These are phyloP conservation scores for Dioscorea cayenensis DNA, from an alignment of 116 monocot genomes.

Conservation along the genomic window DNA sequence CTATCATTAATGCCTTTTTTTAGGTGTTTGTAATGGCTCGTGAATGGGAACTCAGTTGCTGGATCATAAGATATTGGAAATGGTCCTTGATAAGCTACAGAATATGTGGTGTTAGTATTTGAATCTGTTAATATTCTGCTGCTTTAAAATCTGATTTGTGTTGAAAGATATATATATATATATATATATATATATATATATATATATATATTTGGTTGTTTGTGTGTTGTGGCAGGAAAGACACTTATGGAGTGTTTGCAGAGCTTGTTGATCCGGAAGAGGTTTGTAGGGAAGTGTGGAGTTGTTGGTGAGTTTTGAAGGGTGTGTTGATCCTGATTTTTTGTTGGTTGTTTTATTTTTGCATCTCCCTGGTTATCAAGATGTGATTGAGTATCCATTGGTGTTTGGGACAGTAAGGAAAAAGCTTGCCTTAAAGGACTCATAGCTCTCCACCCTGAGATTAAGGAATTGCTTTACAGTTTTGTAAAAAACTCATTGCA, in stretches of 20 bases:
- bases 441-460: too few species aligned
- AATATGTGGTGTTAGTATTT: conserved; percentile 21
- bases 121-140: not conserved
- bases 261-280: conserved; percentile 62
- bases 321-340: conserved; percentile 1
- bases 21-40: not conserved
- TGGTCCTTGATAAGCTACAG: conserved; percentile 53
- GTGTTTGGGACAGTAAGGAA: conserved; percentile 60
- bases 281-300: conserved; percentile 18
- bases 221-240: conserved; percentile 39
- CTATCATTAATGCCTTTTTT: not conserved
- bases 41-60: conserved; percentile 32
- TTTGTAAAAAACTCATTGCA: too few species aligned
- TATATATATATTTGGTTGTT: too few species aligned
- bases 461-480: too few species aligned
- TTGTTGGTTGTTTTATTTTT: conserved; percentile 9
- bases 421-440: too few species aligned
- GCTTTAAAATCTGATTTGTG: not conserved
- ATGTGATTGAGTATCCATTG: conserved; percentile 76
- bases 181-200: too few species aligned
- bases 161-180: not conserved
- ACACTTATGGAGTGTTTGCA: conserved; percentile 50
- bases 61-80: conserved; percentile 24
- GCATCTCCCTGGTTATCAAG: conserved; percentile 66
- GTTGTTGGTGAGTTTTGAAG: not conserved